These are phyloP conservation scores for Kurtzmaniella quercitrusa DNA, from an alignment of 1,139 yeast genomes.

Conservation along the genomic window DNA sequence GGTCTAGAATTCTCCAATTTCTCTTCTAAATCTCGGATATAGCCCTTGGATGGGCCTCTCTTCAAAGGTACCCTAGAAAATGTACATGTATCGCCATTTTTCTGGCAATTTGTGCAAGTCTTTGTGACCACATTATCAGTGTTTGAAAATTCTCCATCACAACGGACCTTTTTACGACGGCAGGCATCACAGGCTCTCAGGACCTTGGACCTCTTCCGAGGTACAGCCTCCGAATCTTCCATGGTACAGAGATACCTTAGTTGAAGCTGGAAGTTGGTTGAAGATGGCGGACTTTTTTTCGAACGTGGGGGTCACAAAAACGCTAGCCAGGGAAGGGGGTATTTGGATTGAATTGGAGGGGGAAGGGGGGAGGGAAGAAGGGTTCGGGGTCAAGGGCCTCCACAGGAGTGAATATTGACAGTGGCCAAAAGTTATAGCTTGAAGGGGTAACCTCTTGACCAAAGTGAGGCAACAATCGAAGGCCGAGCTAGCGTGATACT, in stretches of 20 bases:
- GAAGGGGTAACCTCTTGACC: too few relatives aligned
- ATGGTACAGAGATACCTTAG: background rate
- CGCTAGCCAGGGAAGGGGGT: too few relatives aligned
- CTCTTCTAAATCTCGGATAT: constrained; percentile 42
- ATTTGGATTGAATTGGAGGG: too few relatives aligned
- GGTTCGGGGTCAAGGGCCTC: too few relatives aligned
- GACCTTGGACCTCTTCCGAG: constrained; percentile 60
- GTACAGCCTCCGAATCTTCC: constrained; percentile 14
- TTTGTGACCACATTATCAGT: constrained; percentile 41
- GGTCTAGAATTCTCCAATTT: constrained; percentile 16
- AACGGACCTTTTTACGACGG: constrained; percentile 57
- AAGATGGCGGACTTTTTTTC: too few relatives aligned
- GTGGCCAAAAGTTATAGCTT: too few relatives aligned
- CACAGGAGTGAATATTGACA: too few relatives aligned
- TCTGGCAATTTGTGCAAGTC: constrained; percentile 54
- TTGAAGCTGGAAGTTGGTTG: too few relatives aligned
- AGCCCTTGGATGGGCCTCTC: constrained; percentile 76
- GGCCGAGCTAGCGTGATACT: too few relatives aligned
- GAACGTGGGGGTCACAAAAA: too few relatives aligned
- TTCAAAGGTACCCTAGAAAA: constrained; percentile 68
- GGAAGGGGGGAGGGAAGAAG: too few relatives aligned
- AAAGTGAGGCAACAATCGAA: too few relatives aligned
- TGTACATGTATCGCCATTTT: constrained; percentile 51
- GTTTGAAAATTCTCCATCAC: constrained; percentile 52
- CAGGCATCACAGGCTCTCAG: constrained; percentile 69